phyloP scores from a whole-genome alignment of 2,329 filamentous ascomycete genomes.

The Clarireedia sp. region DNA sequence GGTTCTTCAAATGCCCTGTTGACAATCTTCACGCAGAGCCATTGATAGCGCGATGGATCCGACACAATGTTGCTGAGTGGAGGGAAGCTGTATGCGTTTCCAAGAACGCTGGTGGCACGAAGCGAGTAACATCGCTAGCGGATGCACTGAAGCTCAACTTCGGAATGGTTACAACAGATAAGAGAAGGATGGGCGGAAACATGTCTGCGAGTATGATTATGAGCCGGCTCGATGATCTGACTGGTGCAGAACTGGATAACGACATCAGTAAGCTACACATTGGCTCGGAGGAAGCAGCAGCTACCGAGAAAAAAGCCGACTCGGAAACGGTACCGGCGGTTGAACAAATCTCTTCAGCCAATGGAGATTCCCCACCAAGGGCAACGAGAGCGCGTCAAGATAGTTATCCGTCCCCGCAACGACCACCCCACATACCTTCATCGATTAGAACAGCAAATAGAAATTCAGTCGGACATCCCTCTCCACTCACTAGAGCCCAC shows the following conservation, averaged over 20 bases:
- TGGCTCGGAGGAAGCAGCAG: conserved; percentile 13
- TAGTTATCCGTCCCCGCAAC: conserved; percentile 21
- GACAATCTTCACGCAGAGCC: conserved; percentile 97
- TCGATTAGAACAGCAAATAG: conserved; percentile 16
- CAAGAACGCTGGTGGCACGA: conserved; percentile 96
- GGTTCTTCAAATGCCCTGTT: conserved; percentile 95
- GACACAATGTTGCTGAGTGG: conserved; percentile 81
- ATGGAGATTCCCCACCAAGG: conserved; percentile 14
- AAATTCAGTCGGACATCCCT: conserved; percentile 14
- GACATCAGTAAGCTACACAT: conserved; percentile 25
- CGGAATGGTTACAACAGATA: conserved; percentile 86
- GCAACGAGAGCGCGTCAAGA: conserved; percentile 20
- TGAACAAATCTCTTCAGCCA: conserved; percentile 12
- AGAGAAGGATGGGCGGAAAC: conserved; percentile 51
- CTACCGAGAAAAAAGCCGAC: conserved; percentile 9
- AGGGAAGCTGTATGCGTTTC: conserved; percentile 89
- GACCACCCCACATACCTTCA: conserved; percentile 17
- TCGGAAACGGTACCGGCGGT: conserved; percentile 2
- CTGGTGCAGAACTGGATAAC: conserved; percentile 38
- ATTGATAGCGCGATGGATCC: conserved; percentile 91
- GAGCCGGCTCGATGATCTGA: conserved; percentile 54
- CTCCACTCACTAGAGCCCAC: conserved; percentile 19
- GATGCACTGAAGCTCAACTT: conserved; percentile 97
- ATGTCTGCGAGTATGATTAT: conserved; percentile 77
- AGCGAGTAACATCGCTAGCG: conserved; percentile 90